Evolutionary conservation across 1,284 basidiomycete species (phyloP).

Genomic region (Ceratobasidium sp.): DNA sequence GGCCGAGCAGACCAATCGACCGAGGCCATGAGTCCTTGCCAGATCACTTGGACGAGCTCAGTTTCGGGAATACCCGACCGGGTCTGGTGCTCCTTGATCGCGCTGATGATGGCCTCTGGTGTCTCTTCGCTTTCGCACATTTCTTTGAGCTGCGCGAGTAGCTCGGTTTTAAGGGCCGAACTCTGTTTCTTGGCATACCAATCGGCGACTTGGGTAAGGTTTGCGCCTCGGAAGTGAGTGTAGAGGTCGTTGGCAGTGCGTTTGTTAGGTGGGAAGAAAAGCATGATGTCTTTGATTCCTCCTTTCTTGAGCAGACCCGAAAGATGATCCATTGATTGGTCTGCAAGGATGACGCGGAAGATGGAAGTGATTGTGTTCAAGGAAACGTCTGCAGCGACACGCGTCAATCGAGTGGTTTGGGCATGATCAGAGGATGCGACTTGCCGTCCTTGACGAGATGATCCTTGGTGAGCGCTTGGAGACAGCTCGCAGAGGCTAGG

Average conservation of each 20-base stretch:
- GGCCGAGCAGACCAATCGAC: slow-evolving; percentile 88
- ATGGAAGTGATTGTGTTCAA: slow-evolving; percentile 79
- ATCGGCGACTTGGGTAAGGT: slow-evolving; percentile 79
- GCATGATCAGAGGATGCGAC: slow-evolving; percentile 44
- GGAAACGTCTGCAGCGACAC: slow-evolving; percentile 70
- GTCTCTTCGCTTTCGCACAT: slow-evolving; percentile 65
- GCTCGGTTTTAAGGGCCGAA: slow-evolving; percentile 72
- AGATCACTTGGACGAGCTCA: slow-evolving; percentile 88
- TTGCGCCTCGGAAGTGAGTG: slow-evolving; percentile 84
- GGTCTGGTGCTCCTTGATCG: slow-evolving; percentile 61
- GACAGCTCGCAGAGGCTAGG: slow-evolving; percentile 76
- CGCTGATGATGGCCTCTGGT: slow-evolving; percentile 74
- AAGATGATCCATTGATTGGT: slow-evolving; percentile 88
- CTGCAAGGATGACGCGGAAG: slow-evolving; percentile 79
- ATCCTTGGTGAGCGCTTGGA: slow-evolving; percentile 87
- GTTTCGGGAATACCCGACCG: slow-evolving; percentile 69
- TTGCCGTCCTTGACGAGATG: slow-evolving; percentile 92
- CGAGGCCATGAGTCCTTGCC: slow-evolving; percentile 86
- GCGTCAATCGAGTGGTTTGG: too few relatives aligned
- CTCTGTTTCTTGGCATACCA: slow-evolving; percentile 92
- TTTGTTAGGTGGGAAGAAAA: slow-evolving; percentile 84
- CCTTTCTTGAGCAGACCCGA: slow-evolving; percentile 78
- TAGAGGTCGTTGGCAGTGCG: slow-evolving; percentile 77
- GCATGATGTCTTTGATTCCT: slow-evolving; percentile 83
- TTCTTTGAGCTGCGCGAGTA: slow-evolving; percentile 68